phyloP scores from a whole-genome alignment of 441 rosid genomes.

The Arabidopsis lyrata region DNA sequence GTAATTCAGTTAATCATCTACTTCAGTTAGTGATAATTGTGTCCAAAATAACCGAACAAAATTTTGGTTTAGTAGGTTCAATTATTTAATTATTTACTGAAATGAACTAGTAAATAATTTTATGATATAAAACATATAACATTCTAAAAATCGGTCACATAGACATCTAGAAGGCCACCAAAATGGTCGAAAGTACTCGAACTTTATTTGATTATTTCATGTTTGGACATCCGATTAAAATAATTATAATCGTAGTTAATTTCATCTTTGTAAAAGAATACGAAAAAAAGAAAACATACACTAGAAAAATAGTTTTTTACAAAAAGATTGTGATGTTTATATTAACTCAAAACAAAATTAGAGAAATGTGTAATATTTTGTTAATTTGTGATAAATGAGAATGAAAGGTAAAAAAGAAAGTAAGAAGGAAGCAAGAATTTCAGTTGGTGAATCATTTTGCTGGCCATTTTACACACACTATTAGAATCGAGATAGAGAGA shows the following conservation, averaged over 20 bases:
- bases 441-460: constrained; percentile 71
- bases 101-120: neutral
- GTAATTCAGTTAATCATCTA: too few relatives aligned
- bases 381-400: neutral
- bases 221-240: neutral
- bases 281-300: too few relatives aligned
- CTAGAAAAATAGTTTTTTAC: too few relatives aligned
- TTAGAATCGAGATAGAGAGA: neutral
- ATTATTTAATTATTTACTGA: too few relatives aligned
- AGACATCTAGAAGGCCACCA: neutral
- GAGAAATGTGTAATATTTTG: neutral
- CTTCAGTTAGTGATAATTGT: too few relatives aligned
- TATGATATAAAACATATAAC: neutral
- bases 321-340: neutral
- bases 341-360: neutral
- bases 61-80: too few relatives aligned
- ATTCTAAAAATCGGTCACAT: neutral
- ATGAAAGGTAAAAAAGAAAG: constrained; percentile 24
- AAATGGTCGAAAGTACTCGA: neutral
- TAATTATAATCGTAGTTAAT: too few relatives aligned
- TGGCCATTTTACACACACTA: constrained; percentile 60
- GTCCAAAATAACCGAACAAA: too few relatives aligned
- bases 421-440: constrained; percentile 57
- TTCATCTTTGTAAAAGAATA: too few relatives aligned
- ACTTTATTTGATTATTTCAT: too few relatives aligned